Evolutionary conservation across 164 flowering plant species (phyloP).

Genomic region (Annona squamosa): DNA sequence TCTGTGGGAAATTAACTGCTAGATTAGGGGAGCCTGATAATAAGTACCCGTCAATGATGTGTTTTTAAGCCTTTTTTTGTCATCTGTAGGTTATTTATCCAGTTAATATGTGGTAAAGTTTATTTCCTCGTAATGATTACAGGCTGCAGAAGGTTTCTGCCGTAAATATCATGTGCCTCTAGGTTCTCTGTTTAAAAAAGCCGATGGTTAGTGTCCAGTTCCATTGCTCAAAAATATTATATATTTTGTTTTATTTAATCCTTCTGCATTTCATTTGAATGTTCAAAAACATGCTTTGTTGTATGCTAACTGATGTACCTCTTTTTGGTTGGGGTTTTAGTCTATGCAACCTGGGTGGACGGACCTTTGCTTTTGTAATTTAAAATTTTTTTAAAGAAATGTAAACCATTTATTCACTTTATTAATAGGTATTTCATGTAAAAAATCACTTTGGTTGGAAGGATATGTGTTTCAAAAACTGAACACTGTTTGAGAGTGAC

Average conservation of each 20-base stretch:
- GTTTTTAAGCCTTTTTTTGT: neutral
- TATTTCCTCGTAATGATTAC: conserved; percentile 12
- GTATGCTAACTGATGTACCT: neutral
- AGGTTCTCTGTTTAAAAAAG: conserved; percentile 45
- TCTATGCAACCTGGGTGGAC: too few relatives aligned
- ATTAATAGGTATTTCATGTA: too few relatives aligned
- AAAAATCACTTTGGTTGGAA: too few relatives aligned
- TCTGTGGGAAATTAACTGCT: too few relatives aligned
- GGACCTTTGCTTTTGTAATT: too few relatives aligned
- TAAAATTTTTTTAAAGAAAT: too few relatives aligned
- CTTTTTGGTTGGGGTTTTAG: neutral
- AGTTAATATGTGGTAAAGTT: neutral
- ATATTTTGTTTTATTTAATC: neutral
- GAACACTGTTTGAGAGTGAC: too few relatives aligned
- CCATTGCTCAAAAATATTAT: neutral
- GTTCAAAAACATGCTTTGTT: neutral
- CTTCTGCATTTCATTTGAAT: neutral
- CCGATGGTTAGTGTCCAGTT: conserved; percentile 45
- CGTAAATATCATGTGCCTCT: conserved; percentile 55
- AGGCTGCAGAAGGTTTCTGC: conserved; percentile 98
- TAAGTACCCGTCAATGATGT: neutral
- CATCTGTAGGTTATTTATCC: neutral
- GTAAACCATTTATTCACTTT: too few relatives aligned
- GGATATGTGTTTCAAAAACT: too few relatives aligned
- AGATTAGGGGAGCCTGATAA: too few relatives aligned